Evolutionary conservation across 768 basidiomycete species (phyloP).

Genomic region (Crassisporium funariophilum): DNA sequence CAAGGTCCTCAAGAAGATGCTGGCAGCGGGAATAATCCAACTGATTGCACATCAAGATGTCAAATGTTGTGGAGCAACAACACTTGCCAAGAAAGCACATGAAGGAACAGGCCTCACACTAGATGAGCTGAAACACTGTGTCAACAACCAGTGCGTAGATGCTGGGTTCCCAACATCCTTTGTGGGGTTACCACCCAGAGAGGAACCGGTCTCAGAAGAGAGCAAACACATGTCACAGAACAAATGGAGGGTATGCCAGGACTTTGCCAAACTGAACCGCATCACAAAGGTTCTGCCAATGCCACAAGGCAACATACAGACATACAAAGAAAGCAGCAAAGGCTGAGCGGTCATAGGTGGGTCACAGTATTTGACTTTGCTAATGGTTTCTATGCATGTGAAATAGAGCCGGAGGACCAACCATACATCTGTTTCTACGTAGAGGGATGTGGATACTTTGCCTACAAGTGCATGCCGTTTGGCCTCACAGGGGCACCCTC

Average conservation of each 20-base stretch:
- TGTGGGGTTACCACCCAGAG: conserved; percentile 19
- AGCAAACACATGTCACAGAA: neutral
- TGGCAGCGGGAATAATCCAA: conserved; percentile 33
- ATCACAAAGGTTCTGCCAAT: conserved; percentile 27
- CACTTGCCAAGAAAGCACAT: conserved; percentile 38
- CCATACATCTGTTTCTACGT: conserved; percentile 37
- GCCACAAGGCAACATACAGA: conserved; percentile 38
- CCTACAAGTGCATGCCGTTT: conserved; percentile 39
- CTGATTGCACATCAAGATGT: conserved; percentile 28
- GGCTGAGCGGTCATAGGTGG: conserved; percentile 33
- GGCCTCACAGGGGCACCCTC: conserved; percentile 40
- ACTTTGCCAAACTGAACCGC: conserved; percentile 34
- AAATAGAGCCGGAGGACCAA: conserved; percentile 31
- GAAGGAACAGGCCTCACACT: conserved; percentile 26
- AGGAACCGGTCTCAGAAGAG: neutral
- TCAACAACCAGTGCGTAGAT: conserved; percentile 36
- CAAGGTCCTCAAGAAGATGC: conserved; percentile 34
- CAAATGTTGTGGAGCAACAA: conserved; percentile 31
- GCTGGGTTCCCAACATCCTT: conserved; percentile 20
- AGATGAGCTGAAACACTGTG: conserved; percentile 32
- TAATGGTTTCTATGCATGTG: conserved; percentile 37
- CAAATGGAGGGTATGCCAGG: conserved; percentile 38
- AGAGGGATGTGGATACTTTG: conserved; percentile 36
- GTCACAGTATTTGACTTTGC: conserved; percentile 37
- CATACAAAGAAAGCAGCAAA: conserved; percentile 36